Conservation (phyloP, 257 asterid genomes). For the Eustoma russellianum region DNA sequence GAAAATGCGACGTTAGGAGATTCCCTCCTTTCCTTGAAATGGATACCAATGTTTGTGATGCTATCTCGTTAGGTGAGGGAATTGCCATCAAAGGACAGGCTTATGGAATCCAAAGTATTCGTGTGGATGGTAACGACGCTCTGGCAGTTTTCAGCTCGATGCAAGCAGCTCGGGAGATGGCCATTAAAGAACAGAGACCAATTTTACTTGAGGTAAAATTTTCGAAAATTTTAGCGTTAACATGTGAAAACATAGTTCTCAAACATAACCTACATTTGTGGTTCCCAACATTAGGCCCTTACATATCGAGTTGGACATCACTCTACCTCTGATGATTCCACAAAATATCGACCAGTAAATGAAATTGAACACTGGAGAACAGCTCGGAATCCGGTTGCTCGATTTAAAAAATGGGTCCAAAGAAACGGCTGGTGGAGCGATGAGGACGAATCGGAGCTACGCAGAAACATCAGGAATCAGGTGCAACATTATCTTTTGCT, state of each 20-base stretch:
- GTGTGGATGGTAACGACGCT: constrained; percentile 82
- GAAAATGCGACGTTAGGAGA: no score
- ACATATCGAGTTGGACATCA: constrained; percentile 89
- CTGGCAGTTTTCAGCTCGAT: constrained; percentile 63
- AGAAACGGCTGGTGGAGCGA: constrained; percentile 77
- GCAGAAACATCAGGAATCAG: constrained; percentile 49
- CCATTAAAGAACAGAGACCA: constrained; percentile 59
- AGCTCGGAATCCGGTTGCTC: constrained; percentile 41
- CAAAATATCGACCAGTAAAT: constrained; percentile 55
- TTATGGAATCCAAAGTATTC: constrained; percentile 67
- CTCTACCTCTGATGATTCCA: constrained; percentile 90
- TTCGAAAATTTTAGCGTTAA: constrained; percentile 33
- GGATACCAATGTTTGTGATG: no score
- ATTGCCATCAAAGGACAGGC: constrained; percentile 73
- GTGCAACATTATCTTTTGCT: constrained; percentile 15
- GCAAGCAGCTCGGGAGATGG: constrained; percentile 72
- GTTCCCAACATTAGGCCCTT: constrained; percentile 35
- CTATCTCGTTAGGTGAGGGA: constrained; percentile 62
- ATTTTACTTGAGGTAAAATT: constrained; percentile 68
- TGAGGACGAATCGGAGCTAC: constrained; percentile 48
- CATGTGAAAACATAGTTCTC: neutral
- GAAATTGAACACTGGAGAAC: constrained; percentile 85
- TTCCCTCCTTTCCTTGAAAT: no score
- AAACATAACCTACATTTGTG: neutral
- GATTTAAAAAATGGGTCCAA: constrained; percentile 72